These are phyloP conservation scores for Suillus cothurnatus DNA, from an alignment of 768 basidiomycete genomes.

Conservation along the genomic window DNA sequence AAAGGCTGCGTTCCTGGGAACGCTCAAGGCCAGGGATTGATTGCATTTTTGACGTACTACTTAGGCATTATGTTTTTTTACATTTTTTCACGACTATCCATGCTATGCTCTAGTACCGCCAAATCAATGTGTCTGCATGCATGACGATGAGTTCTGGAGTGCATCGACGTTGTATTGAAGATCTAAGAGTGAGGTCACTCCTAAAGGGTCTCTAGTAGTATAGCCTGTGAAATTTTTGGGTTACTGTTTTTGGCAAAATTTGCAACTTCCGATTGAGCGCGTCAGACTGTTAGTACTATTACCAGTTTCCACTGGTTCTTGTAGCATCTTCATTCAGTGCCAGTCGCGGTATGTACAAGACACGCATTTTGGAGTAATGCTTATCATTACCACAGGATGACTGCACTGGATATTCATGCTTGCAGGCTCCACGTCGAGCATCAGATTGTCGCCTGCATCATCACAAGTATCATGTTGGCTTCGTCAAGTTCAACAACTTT, in stretches of 20 bases:
- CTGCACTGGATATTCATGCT: slow-evolving; percentile 74
- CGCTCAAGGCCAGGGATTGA: slow-evolving; percentile 84
- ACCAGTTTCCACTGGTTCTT: slow-evolving; percentile 7
- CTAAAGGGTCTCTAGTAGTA: too few relatives aligned
- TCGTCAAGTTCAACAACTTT: slow-evolving; percentile 18
- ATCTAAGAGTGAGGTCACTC: not conserved
- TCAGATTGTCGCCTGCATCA: slow-evolving; percentile 44
- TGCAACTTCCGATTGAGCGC: not conserved
- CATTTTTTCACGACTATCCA: slow-evolving; percentile 36
- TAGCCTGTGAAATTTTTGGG: slow-evolving; percentile 10
- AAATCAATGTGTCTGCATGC: slow-evolving; percentile 28
- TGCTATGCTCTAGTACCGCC: slow-evolving; percentile 41
- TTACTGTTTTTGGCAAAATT: slow-evolving; percentile 1
- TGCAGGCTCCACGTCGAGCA: slow-evolving; percentile 79
- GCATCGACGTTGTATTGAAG: not conserved
- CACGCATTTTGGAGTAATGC: slow-evolving; percentile 8
- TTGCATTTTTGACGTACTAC: slow-evolving; percentile 41
- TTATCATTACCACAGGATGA: slow-evolving; percentile 55
- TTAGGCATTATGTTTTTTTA: slow-evolving; percentile 39
- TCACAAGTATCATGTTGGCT: slow-evolving; percentile 35
- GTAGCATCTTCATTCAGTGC: slow-evolving; percentile 26
- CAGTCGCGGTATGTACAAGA: slow-evolving; percentile 46
- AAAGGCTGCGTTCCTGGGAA: slow-evolving; percentile 93
- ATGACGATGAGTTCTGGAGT: not conserved
- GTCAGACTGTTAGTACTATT: not conserved